These are phyloP conservation scores for Ophiostoma novo-ulmi DNA, from an alignment of 2,329 filamentous ascomycete genomes.

Conservation along the genomic window DNA sequence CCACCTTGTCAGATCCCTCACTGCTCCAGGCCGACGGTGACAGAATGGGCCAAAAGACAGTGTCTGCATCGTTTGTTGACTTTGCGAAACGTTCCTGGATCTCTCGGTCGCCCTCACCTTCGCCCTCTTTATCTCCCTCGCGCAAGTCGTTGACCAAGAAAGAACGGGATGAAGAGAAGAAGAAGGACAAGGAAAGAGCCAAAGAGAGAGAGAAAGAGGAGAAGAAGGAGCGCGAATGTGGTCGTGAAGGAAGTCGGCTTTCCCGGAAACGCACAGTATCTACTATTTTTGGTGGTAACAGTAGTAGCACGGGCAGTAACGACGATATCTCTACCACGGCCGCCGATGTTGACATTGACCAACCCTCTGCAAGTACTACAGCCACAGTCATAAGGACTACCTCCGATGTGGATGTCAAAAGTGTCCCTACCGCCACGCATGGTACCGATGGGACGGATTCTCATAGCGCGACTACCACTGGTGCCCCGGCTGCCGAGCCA, in stretches of 20 bases:
- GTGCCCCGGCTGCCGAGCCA: slow-evolving; percentile 15
- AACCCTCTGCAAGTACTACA: neutral
- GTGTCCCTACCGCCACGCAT: neutral
- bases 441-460: neutral
- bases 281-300: neutral
- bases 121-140: slow-evolving; percentile 33
- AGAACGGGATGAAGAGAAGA: slow-evolving; percentile 20
- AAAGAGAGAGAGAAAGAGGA: slow-evolving; percentile 15
- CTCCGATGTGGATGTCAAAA: neutral
- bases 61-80: slow-evolving; percentile 46
- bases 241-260: slow-evolving; percentile 16
- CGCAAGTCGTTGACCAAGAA: slow-evolving; percentile 15
- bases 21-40: slow-evolving; percentile 17
- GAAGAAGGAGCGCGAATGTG: slow-evolving; percentile 18
- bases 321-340: neutral
- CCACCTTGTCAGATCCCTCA: slow-evolving; percentile 15
- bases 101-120: slow-evolving; percentile 45
- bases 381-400: neutral
- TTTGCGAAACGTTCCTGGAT: slow-evolving; percentile 52
- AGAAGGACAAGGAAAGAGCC: slow-evolving; percentile 17
- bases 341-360: neutral
- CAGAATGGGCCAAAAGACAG: slow-evolving; percentile 31
- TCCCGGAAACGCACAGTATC: slow-evolving; percentile 21
- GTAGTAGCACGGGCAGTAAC: slow-evolving; percentile 4
- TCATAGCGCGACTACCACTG: neutral